phyloP scores from a whole-genome alignment of 371 early-diverging fungal genomes.

The Haplosporangium sp. region DNA sequence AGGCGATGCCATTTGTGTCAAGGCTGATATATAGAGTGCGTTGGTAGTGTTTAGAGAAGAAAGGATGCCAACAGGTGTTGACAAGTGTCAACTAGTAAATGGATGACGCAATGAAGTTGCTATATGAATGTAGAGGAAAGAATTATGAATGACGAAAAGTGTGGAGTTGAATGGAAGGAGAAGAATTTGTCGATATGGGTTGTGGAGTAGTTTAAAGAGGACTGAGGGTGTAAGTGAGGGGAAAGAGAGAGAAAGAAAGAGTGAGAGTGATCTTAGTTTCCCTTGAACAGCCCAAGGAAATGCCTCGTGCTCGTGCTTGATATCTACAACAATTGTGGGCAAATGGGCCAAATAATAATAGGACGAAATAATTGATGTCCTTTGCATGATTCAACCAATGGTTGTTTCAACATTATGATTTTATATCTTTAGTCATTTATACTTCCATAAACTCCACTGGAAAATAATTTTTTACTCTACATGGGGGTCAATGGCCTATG shows the following conservation, averaged over 20 bases:
- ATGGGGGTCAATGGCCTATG: too few species aligned
- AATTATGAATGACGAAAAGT: neutral
- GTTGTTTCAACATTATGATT: neutral
- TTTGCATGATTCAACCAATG: too few species aligned
- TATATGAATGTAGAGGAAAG: neutral
- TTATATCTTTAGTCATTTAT: too few species aligned
- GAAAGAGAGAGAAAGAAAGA: neutral
- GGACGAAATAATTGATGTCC: too few species aligned
- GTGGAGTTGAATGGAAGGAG: constrained; percentile 1
- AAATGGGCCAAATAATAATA: constrained; percentile 10
- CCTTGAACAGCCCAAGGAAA: constrained; percentile 1
- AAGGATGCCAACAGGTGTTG: neutral
- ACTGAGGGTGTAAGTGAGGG: neutral
- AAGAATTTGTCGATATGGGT: neutral
- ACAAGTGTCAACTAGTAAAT: neutral
- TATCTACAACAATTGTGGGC: neutral
- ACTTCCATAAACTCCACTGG: too few species aligned
- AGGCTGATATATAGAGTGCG: too few species aligned
- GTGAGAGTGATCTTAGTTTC: neutral
- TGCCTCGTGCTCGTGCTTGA: neutral
- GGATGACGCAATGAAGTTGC: neutral
- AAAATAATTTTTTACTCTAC: too few species aligned
- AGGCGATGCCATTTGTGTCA: constrained; percentile 9
- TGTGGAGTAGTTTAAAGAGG: too few species aligned
- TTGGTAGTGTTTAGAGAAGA: neutral